phyloP scores from a whole-genome alignment of 2,329 filamentous ascomycete species.

The Neurospora crassa region DNA sequence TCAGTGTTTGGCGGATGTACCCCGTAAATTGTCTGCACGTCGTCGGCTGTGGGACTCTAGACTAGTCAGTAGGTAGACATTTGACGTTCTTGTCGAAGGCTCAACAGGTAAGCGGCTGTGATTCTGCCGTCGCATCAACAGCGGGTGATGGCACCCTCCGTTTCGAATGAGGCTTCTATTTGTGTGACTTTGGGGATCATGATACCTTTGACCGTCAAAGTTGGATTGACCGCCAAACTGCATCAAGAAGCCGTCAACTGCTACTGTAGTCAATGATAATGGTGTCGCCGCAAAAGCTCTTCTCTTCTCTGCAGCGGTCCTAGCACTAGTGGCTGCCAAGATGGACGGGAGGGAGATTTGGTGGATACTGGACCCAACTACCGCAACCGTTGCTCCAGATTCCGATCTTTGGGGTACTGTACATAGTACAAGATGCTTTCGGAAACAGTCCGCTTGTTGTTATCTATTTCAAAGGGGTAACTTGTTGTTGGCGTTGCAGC shows the following conservation, averaged over 20 bases:
- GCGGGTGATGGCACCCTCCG: not conserved
- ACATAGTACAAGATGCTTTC: not conserved
- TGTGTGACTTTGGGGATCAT: not conserved
- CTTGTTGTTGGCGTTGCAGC: not conserved
- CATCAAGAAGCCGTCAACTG: not conserved
- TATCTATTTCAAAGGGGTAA: not conserved
- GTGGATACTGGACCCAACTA: not conserved
- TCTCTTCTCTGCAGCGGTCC: not conserved
- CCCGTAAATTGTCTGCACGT: not conserved
- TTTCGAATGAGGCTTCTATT: not conserved
- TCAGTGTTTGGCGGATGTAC: not conserved
- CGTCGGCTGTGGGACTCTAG: not conserved
- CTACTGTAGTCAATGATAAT: not conserved
- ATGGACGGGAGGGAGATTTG: not conserved
- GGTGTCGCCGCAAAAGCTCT: not conserved
- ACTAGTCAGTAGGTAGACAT: not conserved
- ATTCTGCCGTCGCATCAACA: not conserved
- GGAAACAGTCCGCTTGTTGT: not conserved
- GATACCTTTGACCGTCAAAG: not conserved
- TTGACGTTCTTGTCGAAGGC: not conserved
- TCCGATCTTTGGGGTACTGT: not conserved
- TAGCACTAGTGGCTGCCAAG: not conserved
- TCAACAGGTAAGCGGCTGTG: not conserved
- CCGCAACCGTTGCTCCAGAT: not conserved
- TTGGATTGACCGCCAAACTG: not conserved